Evolutionary conservation across 2,329 filamentous ascomycete genomes (phyloP), one percentile per base, ranked within the genome.

Genomic region (Pestalotiopsis sp.): DNA sequence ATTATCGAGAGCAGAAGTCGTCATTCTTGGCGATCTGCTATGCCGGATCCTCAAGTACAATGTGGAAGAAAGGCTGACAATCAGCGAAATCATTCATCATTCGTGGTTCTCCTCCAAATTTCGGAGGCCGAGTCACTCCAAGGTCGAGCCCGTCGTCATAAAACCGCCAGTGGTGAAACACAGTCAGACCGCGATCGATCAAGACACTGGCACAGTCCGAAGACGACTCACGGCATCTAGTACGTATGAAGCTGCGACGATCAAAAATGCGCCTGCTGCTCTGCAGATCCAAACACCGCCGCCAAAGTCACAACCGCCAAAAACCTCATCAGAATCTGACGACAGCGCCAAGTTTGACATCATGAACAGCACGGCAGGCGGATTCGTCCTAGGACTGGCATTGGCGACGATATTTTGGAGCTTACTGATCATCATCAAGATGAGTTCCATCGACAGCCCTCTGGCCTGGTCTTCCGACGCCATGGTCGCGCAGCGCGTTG

Each of bases 21-120:
- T 61, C 4, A 63, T 64, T 14, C 59, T 68, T 3, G 67, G 67
- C 23, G 60, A 68, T 20, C 67, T 68, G 7, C 49, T 68, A 7
- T 63, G 39, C 12, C 45, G 56, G 58, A 59, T 65, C 3, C 63
- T 68, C 45, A 65, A 58, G 39, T 68, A 68, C n/a, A 31, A 68
- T 4, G 41, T 31, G 0, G 20, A 12, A 23, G 60, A 68, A 14
- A 63, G 67, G 2, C 12, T 68, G 31, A 36, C 41, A 2, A 63
- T 68, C 31, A 9, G 41, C 7, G 67, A 68, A 41, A 20, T 68
- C 17, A 62, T 68, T 20, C n/a, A 38, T 13, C 67, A 68, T 6
- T 56, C n/a, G 25, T 68, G 67, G 67, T 68, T 68, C 20, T 27
- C 25, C 4, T 62, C 59, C 14, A 11, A 23, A 11, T 62, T 62